A percentile compares a stretch with the other conserved stretches of the same genome.
phyloP scores from a whole-genome alignment of 2,329 filamentous ascomycete species.

The Aspergillus phoenicis region DNA sequence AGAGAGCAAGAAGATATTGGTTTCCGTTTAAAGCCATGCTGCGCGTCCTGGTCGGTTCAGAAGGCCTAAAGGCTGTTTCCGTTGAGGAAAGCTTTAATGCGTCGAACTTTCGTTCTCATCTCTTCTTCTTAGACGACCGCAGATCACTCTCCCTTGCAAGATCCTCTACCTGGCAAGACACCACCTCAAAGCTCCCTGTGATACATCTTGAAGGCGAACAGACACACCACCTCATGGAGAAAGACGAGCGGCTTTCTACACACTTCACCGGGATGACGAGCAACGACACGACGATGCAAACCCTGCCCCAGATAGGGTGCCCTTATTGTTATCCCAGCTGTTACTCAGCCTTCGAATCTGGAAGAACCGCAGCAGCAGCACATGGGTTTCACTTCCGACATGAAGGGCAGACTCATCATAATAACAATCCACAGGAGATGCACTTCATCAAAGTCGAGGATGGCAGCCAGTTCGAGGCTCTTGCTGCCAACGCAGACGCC shows the following conservation, averaged over 20 bases:
- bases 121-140: slow-evolving; percentile 2
- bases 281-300: slow-evolving; percentile 6
- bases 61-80: slow-evolving; percentile 11
- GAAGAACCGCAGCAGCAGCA: not conserved
- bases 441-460: not conserved
- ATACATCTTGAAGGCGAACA: not conserved
- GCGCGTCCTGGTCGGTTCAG: slow-evolving; percentile 17
- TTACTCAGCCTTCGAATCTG: slow-evolving; percentile 8
- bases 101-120: slow-evolving; percentile 1
- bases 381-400: slow-evolving; percentile 8
- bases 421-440: not conserved
- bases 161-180: slow-evolving; percentile 8
- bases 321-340: slow-evolving; percentile 12
- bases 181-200: not conserved
- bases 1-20: slow-evolving; percentile 14
- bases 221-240: slow-evolving; percentile 1
- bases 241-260: slow-evolving; percentile 7
- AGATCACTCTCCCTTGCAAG: not conserved
- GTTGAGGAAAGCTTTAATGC: slow-evolving; percentile 13
- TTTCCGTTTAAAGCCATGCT: slow-evolving; percentile 25
- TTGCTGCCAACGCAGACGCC: not conserved
- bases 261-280: slow-evolving; percentile 8
- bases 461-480: not conserved
- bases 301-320: slow-evolving; percentile 1
- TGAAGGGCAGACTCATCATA: slow-evolving; percentile 6